phyloP scores from a whole-genome alignment of 1,139 yeast genomes.

The Yamadazyma spencermartinsiae region DNA sequence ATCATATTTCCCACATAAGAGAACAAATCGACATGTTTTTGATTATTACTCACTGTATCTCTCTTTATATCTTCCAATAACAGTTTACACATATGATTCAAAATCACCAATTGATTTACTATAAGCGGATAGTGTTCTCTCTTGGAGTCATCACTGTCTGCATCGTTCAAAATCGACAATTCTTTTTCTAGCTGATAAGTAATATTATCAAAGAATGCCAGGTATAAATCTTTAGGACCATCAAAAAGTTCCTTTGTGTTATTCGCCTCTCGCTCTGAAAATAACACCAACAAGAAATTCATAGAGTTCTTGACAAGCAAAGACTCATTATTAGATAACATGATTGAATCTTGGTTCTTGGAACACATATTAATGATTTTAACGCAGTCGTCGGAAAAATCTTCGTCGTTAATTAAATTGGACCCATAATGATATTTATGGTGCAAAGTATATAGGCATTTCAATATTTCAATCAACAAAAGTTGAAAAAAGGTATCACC shows the following conservation, averaged over 20 bases:
- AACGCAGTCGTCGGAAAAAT: constrained; percentile 15
- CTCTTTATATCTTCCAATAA: constrained; percentile 7
- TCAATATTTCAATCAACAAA: constrained; percentile 27
- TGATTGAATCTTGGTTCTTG: neutral
- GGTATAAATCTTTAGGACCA: constrained; percentile 8
- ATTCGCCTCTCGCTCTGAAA: constrained; percentile 14
- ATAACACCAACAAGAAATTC: constrained; percentile 20
- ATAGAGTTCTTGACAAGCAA: constrained; percentile 19
- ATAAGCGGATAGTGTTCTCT: constrained; percentile 6
- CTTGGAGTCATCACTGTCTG: constrained; percentile 14
- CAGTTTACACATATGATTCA: constrained; percentile 13
- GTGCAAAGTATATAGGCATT: constrained; percentile 27
- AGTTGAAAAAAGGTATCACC: constrained; percentile 12
- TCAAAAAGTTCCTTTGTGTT: constrained; percentile 10
- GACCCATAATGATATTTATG: constrained; percentile 21
- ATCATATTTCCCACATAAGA: constrained; percentile 5
- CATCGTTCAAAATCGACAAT: constrained; percentile 15
- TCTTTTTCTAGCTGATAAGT: constrained; percentile 22
- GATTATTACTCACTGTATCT: neutral
- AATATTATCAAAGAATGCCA: constrained; percentile 18
- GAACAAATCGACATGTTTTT: constrained; percentile 5
- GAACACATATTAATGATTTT: constrained; percentile 11
- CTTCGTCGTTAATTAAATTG: constrained; percentile 13
- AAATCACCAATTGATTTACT: constrained; percentile 11
- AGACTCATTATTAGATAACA: neutral